Evolutionary conservation across 2,329 filamentous ascomycete species (phyloP).

Genomic region (Cercospora sojina): DNA sequence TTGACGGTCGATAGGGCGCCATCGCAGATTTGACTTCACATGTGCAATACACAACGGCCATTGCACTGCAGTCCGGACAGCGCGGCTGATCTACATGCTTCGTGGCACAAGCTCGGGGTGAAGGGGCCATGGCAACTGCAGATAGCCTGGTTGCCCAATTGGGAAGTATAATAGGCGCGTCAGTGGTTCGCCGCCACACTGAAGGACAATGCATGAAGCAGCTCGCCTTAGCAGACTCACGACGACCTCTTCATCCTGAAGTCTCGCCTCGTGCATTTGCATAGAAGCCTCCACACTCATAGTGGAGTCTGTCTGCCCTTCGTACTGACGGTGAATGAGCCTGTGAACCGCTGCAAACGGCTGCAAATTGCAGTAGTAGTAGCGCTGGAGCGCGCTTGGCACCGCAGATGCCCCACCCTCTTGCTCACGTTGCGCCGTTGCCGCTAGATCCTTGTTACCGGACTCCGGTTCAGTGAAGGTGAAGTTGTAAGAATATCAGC

Average conservation of each 20-base stretch:
- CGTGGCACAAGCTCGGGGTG: not conserved
- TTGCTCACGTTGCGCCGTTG: not conserved
- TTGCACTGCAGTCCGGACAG: not conserved
- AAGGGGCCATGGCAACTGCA: not conserved
- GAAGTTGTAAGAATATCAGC: not conserved
- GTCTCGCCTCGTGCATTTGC: not conserved
- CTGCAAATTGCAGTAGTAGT: not conserved
- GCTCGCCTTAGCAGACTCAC: not conserved
- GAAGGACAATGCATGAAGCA: not conserved
- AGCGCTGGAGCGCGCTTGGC: not conserved
- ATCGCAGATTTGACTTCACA: constrained; percentile 4
- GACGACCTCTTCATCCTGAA: not conserved
- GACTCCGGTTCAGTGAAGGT: not conserved
- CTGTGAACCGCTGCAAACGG: not conserved
- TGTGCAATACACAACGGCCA: not conserved
- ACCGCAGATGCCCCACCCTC: not conserved
- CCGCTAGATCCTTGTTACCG: not conserved
- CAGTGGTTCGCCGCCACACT: not conserved
- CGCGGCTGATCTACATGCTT: not conserved
- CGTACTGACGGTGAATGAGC: not conserved
- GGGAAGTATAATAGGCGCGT: not conserved
- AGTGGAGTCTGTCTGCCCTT: not conserved
- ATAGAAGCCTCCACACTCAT: not conserved
- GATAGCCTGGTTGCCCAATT: not conserved
- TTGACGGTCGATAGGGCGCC: not conserved